These are phyloP conservation scores for Quercus ilex DNA, from an alignment of 306 rosid genomes.

Conservation along the genomic window DNA sequence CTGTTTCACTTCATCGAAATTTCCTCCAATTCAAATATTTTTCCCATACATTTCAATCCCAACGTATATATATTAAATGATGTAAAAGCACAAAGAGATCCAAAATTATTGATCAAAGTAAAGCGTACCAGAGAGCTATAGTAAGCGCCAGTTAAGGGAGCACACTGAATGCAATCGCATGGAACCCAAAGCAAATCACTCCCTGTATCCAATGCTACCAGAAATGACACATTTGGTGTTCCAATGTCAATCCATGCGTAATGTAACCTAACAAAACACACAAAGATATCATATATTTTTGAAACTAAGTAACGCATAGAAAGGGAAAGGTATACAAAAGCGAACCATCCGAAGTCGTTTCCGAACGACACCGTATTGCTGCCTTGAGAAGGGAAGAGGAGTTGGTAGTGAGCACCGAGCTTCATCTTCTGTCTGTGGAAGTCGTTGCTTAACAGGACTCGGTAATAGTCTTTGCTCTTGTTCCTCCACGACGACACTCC, in stretches of 20 bases:
- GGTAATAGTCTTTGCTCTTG: conserved; percentile 42
- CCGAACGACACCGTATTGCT: conserved; percentile 72
- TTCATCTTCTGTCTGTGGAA: conserved; percentile 57
- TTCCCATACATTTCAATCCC: not conserved
- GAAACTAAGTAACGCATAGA: no score
- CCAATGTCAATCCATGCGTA: conserved; percentile 94
- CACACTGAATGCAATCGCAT: conserved; percentile 86
- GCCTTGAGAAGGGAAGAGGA: conserved; percentile 72
- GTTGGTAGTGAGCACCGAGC: conserved; percentile 52
- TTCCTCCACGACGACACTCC: conserved; percentile 25
- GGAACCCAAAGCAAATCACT: conserved; percentile 97
- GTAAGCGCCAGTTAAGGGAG: conserved; percentile 71
- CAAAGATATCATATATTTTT: not conserved
- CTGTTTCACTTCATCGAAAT: no score
- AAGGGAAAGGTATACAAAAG: not conserved
- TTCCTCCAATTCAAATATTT: no score
- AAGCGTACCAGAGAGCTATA: conserved; percentile 67
- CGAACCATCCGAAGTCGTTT: conserved; percentile 87
- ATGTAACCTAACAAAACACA: conserved; percentile 61
- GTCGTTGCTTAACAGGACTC: conserved; percentile 53
- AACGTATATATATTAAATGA: not conserved
- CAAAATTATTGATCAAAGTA: not conserved
- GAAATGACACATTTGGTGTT: conserved; percentile 83
- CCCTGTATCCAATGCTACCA: conserved; percentile 92
- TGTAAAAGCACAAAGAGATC: not conserved